These are phyloP conservation scores for Coemansia sp. DNA, from an alignment of 192 early-diverging fungal genomes.

Conservation along the genomic window DNA sequence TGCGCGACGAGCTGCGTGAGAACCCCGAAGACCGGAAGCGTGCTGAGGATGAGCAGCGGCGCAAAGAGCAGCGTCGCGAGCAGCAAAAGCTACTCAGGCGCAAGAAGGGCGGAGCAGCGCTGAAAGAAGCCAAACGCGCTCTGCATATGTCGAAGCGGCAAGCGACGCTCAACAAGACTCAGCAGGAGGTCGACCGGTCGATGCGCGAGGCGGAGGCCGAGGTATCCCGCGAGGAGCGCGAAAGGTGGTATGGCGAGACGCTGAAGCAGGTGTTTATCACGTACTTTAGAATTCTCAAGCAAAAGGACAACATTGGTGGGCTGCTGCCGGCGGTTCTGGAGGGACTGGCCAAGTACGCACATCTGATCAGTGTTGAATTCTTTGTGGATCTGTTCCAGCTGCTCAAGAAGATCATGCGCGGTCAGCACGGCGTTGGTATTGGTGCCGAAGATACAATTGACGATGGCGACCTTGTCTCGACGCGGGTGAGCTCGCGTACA, in stretches of 20 bases:
- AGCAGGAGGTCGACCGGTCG: slow-evolving; percentile 43
- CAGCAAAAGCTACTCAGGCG: slow-evolving; percentile 34
- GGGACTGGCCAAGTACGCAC: slow-evolving; percentile 75
- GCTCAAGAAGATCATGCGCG: slow-evolving; percentile 77
- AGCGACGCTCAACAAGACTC: slow-evolving; percentile 57
- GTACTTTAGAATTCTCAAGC: slow-evolving; percentile 95
- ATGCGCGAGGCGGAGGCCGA: slow-evolving; percentile 91
- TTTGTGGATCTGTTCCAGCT: slow-evolving; percentile 86
- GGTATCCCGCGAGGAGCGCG: slow-evolving; percentile 78
- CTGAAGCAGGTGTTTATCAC: slow-evolving; percentile 91
- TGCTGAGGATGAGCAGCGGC: slow-evolving; percentile 53
- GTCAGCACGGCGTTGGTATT: slow-evolving; percentile 57
- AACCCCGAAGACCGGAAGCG: slow-evolving; percentile 57
- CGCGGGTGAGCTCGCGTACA: slow-evolving; percentile 60
- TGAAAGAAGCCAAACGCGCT: slow-evolving; percentile 55
- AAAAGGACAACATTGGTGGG: slow-evolving; percentile 65
- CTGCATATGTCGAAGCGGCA: slow-evolving; percentile 73
- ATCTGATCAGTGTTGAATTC: slow-evolving; percentile 95
- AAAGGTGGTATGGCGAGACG: slow-evolving; percentile 87
- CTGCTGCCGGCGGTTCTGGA: slow-evolving; percentile 66
- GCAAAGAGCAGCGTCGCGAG: slow-evolving; percentile 53
- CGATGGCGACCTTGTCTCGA: slow-evolving; percentile 24
- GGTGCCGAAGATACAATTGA: slow-evolving; percentile 52
- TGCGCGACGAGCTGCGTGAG: slow-evolving; percentile 77
- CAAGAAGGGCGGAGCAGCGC: slow-evolving; percentile 40